These are phyloP conservation scores for Colletotrichum acutatum DNA, from an alignment of 2,329 filamentous ascomycete genomes.

Conservation along the genomic window DNA sequence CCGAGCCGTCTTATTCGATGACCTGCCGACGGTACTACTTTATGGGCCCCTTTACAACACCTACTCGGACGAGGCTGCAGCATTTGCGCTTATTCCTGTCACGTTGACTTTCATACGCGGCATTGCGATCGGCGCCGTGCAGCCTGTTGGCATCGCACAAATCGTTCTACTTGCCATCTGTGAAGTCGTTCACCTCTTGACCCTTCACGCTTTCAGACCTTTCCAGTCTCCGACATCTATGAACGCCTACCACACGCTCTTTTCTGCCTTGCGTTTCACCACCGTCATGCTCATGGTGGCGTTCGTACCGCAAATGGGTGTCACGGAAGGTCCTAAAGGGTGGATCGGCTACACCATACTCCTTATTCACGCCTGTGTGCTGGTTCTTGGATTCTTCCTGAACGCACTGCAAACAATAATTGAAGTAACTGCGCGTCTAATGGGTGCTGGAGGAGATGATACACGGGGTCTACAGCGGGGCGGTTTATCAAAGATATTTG, in stretches of 20 bases:
- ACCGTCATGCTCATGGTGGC: conserved; percentile 81
- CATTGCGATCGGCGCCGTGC: conserved; percentile 90
- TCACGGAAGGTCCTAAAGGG: conserved; percentile 82
- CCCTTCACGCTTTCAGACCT: conserved; percentile 88
- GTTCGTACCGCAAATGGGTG: conserved; percentile 85
- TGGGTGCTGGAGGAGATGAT: conserved; percentile 84
- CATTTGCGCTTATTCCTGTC: conserved; percentile 89
- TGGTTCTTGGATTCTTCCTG: conserved; percentile 92
- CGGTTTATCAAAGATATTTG: conserved; percentile 89
- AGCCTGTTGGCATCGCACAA: conserved; percentile 92
- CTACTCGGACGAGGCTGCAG: conserved; percentile 91
- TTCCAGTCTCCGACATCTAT: conserved; percentile 94
- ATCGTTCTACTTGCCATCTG: conserved; percentile 92
- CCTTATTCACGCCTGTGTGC: conserved; percentile 82
- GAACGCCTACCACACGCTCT: conserved; percentile 94
- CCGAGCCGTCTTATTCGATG: conserved; percentile 90
- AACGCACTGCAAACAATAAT: conserved; percentile 91
- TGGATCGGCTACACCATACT: conserved; percentile 97
- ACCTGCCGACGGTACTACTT: conserved; percentile 86
- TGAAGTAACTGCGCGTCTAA: conserved; percentile 85
- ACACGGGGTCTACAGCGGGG: conserved; percentile 77
- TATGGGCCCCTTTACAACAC: conserved; percentile 98
- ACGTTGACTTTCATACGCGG: conserved; percentile 87
- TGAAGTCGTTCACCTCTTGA: conserved; percentile 90
- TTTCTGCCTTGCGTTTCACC: conserved; percentile 80